These are phyloP conservation scores for Sisymbrium altissimum DNA, from an alignment of 345 rosid species.

Conservation along the genomic window DNA sequence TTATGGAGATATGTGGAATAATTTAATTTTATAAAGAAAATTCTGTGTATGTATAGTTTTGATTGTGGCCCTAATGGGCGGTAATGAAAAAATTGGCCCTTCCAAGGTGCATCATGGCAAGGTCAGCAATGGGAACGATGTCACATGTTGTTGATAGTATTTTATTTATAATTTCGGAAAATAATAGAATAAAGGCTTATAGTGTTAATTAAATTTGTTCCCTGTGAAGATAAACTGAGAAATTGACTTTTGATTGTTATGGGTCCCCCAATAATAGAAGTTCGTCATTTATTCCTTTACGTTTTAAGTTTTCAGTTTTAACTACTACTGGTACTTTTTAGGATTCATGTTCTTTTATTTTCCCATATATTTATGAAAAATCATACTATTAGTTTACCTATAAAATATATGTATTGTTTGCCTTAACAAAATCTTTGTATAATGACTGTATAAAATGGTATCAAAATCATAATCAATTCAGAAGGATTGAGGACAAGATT, in stretches of 20 bases:
- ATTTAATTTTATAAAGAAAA: neutral
- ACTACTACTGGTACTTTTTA: neutral
- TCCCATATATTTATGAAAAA: neutral
- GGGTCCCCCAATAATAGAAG: conserved; percentile 32
- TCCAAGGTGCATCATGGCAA: conserved; percentile 34
- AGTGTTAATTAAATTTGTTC: conserved; percentile 19
- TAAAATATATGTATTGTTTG: neutral
- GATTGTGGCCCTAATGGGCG: conserved; percentile 22
- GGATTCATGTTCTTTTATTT: neutral
- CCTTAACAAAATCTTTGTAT: neutral
- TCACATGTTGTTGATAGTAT: conserved; percentile 27
- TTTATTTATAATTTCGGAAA: neutral
- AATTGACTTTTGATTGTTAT: conserved; percentile 35
- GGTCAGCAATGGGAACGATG: conserved; percentile 34
- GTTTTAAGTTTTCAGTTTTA: conserved; percentile 14
- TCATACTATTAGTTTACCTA: neutral
- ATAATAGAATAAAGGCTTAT: conserved; percentile 7
- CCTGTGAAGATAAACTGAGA: conserved; percentile 21
- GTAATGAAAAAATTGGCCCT: conserved; percentile 23
- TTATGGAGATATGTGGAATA: neutral
- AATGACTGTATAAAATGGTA: neutral
- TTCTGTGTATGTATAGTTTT: neutral
- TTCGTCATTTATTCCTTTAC: conserved; percentile 17
- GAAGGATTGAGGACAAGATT: neutral
- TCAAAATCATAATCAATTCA: neutral